Conservation (phyloP, 1,284 basidiomycete species). For the Ustilago tritici region DNA sequence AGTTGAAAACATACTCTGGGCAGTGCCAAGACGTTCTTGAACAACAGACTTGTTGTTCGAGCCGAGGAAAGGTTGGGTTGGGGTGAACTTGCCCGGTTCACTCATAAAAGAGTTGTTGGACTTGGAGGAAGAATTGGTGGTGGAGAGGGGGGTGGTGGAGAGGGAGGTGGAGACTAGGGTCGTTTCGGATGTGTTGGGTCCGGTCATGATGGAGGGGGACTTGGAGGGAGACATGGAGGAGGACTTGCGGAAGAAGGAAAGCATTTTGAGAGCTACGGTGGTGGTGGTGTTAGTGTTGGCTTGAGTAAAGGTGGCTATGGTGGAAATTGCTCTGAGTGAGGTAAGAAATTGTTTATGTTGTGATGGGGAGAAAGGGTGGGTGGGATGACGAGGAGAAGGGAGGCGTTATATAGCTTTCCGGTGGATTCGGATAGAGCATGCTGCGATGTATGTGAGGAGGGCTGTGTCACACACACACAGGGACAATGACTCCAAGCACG, state of each 20-base stretch:
- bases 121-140: slow-evolving; percentile 1
- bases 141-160: slow-evolving; percentile 10
- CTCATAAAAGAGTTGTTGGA: not conserved
- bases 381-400: not conserved
- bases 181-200: slow-evolving; percentile 43
- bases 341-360: not conserved
- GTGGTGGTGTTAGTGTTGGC: slow-evolving; percentile 8
- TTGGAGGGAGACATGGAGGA: slow-evolving; percentile 3
- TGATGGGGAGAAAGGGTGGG: not conserved
- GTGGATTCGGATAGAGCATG: not conserved
- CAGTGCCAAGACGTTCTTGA: slow-evolving; percentile 3
- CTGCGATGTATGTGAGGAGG: no score
- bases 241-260: slow-evolving; percentile 41
- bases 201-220: slow-evolving; percentile 18
- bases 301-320: slow-evolving; percentile 1
- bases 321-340: not conserved
- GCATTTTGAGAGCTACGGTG: slow-evolving; percentile 26
- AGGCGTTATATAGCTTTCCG: slow-evolving; percentile 3
- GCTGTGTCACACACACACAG: no score
- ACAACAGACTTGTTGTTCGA: slow-evolving; percentile 3
- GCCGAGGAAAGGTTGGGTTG: slow-evolving; percentile 22
- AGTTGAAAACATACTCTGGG: slow-evolving; percentile 34
- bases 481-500: not conserved
- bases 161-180: slow-evolving; percentile 28
- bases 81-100: slow-evolving; percentile 15